Conservation (phyloP, 192 early-diverging fungal genomes). For the Cetraspora pellucida region DNA sequence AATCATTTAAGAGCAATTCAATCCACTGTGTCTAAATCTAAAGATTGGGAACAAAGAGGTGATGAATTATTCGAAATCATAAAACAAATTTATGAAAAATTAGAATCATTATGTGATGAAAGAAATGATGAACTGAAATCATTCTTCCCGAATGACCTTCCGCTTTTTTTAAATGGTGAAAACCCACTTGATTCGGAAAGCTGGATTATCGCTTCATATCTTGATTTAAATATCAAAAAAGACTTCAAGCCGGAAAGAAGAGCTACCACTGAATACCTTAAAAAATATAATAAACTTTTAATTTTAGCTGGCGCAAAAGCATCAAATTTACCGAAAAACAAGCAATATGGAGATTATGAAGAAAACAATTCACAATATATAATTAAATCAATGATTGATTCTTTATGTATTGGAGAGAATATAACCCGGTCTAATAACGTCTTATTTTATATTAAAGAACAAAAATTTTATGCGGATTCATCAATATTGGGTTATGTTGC, state of each 20-base stretch:
- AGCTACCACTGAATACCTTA: not conserved
- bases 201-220: not conserved
- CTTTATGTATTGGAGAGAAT: too few relatives aligned
- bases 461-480: too few relatives aligned
- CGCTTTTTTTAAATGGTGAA: not conserved
- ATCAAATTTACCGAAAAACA: not conserved
- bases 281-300: not conserved
- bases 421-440: too few relatives aligned
- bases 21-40: not conserved
- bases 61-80: not conserved
- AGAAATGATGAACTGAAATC: not conserved
- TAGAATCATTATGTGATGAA: not conserved
- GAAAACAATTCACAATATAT: too few relatives aligned
- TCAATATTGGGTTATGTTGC: too few relatives aligned
- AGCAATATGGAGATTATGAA: too few relatives aligned
- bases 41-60: not conserved
- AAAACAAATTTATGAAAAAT: not conserved
- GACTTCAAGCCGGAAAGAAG: not conserved
- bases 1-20: not conserved
- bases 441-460: too few relatives aligned
- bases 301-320: not conserved
- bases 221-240: not conserved
- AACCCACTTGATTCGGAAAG: not conserved
- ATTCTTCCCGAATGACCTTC: not conserved
- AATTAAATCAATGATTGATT: too few relatives aligned